phyloP scores from a whole-genome alignment of 2,329 filamentous ascomycete genomes.

The Cladobotryum mycophilum region DNA sequence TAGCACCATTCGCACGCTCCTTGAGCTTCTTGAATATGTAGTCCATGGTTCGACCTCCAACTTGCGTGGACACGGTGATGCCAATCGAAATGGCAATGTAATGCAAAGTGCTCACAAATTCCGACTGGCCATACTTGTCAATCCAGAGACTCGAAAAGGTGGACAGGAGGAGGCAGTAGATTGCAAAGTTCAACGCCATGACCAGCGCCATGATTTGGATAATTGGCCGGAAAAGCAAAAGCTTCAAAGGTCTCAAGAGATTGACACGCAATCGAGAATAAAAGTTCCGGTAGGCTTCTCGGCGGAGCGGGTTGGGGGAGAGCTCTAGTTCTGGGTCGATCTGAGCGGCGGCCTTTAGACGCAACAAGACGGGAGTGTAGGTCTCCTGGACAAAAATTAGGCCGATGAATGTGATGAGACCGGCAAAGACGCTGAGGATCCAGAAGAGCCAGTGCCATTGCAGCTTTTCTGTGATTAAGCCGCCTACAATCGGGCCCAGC shows the following conservation, averaged over 20 bases:
- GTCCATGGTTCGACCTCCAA: too few species aligned
- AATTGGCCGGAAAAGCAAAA: slow-evolving; percentile 32
- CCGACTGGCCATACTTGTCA: slow-evolving; percentile 38
- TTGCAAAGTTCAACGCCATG: slow-evolving; percentile 42
- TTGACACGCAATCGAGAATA: too few species aligned
- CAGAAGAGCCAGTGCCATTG: slow-evolving; percentile 69
- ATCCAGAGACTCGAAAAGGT: slow-evolving; percentile 46
- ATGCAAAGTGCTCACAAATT: slow-evolving; percentile 39
- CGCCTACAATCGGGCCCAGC: slow-evolving; percentile 61
- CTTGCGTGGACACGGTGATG: too few species aligned
- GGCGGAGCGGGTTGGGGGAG: slow-evolving; percentile 27
- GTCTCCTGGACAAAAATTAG: background rate
- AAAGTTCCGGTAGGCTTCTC: background rate
- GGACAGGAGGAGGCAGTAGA: slow-evolving; percentile 46
- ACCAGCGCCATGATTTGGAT: slow-evolving; percentile 40
- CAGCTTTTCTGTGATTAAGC: slow-evolving; percentile 55
- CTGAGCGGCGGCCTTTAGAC: slow-evolving; percentile 40
- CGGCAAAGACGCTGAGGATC: slow-evolving; percentile 33
- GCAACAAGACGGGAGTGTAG: background rate
- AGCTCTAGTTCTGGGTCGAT: slow-evolving; percentile 39
- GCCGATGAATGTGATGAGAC: background rate
- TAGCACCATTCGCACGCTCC: too few species aligned
- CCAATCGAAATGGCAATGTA: slow-evolving; percentile 41
- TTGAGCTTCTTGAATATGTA: too few species aligned
- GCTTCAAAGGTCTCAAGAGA: too few species aligned